A percentile compares a stretch with the other conserved stretches of the same genome.
Conservation (phyloP, 306 rosid species). For the Oemleria cerasiformis region DNA sequence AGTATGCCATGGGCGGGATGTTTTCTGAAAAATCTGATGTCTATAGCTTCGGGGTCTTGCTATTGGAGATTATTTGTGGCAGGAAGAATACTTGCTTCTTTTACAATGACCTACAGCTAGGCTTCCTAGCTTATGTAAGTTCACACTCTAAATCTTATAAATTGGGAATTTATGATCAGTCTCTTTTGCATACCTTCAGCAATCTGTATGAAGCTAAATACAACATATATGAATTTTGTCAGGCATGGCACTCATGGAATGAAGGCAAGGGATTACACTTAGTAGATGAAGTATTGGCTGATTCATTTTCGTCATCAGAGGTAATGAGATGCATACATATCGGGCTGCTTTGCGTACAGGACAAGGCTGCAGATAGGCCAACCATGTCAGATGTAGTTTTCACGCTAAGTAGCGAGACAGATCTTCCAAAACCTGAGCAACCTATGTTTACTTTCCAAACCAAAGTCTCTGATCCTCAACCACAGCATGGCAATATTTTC, state of each 20-base stretch:
- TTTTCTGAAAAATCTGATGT: constrained; percentile 35
- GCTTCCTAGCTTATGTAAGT: constrained; percentile 35
- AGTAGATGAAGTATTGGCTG: neutral
- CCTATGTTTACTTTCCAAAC: constrained; percentile 13
- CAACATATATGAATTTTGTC: neutral
- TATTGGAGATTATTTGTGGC: constrained; percentile 33
- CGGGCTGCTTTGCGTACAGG: constrained; percentile 33
- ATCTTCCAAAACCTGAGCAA: constrained; percentile 16
- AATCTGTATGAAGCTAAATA: too few species aligned
- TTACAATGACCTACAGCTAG: neutral
- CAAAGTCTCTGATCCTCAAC: neutral
- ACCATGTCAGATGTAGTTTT: constrained; percentile 20
- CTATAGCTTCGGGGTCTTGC: constrained; percentile 35
- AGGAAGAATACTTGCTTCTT: constrained; percentile 25
- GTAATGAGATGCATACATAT: constrained; percentile 16
- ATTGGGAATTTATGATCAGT: neutral
- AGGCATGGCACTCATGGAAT: constrained; percentile 24
- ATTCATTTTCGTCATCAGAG: neutral
- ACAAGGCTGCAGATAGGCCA: constrained; percentile 27
- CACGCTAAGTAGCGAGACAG: constrained; percentile 15
- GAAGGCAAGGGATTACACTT: constrained; percentile 3
- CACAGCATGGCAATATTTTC: neutral
- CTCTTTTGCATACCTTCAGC: too few species aligned
- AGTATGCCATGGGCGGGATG: constrained; percentile 25
- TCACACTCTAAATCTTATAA: neutral